Conservation (phyloP, 768 basidiomycete species). For the Lepiota subincarnata region DNA sequence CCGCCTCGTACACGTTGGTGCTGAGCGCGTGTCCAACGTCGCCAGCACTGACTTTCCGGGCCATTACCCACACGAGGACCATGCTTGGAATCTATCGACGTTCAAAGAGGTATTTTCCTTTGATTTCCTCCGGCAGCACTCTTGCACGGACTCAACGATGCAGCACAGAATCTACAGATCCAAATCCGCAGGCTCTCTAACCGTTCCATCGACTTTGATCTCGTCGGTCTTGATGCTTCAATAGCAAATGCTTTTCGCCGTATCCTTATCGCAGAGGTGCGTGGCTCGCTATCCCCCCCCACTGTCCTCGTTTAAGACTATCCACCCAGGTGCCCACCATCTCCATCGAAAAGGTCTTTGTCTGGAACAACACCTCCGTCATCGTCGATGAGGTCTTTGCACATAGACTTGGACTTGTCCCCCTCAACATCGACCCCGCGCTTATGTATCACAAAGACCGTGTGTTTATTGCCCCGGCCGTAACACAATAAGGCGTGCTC, state of each 20-base stretch:
- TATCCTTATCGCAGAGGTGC: constrained; percentile 90
- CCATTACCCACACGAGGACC: constrained; percentile 78
- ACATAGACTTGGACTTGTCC: constrained; percentile 89
- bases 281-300: constrained; percentile 17
- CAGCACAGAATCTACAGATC: constrained; percentile 64
- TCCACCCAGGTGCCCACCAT: constrained; percentile 76
- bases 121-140: constrained; percentile 7
- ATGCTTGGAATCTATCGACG: constrained; percentile 73
- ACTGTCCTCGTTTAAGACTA: constrained; percentile 1
- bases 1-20: constrained; percentile 62
- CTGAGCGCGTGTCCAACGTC: constrained; percentile 73
- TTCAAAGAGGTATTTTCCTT: constrained; percentile 67
- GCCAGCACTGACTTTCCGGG: constrained; percentile 91
- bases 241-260: constrained; percentile 93
- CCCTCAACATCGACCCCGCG: constrained; percentile 81
- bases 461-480: constrained; percentile 19
- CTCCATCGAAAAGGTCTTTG: constrained; percentile 85
- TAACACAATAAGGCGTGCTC: not conserved
- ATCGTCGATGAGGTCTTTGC: constrained; percentile 92
- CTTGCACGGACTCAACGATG: constrained; percentile 16
- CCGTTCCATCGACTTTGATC: constrained; percentile 87
- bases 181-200: constrained; percentile 77
- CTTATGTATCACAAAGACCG: constrained; percentile 54
- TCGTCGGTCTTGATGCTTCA: constrained; percentile 92
- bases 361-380: constrained; percentile 93